A percentile compares a stretch with the other conserved stretches of the same genome.
phyloP scores from a whole-genome alignment of 2,329 filamentous ascomycete genomes.

The Alternaria ventricosa region DNA sequence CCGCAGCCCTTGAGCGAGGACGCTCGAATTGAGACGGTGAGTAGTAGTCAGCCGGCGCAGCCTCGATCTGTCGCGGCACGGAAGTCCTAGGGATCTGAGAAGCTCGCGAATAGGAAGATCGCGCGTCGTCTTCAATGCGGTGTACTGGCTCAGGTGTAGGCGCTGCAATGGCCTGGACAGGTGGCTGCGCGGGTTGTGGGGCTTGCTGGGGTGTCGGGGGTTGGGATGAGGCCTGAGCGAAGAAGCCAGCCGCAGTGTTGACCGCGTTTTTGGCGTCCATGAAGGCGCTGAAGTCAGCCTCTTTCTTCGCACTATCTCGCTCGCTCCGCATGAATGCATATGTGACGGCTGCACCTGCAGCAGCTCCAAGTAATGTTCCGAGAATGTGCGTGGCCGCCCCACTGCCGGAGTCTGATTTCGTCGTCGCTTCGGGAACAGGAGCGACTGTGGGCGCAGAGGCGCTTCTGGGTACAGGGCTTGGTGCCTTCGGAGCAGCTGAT shows the following conservation, averaged over 20 bases:
- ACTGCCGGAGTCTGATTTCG: conserved; percentile 47
- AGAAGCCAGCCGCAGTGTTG: conserved; percentile 35
- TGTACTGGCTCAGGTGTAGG: conserved; percentile 34
- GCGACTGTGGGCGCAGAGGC: conserved; percentile 38
- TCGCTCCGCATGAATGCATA: conserved; percentile 75
- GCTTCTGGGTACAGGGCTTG: conserved; percentile 36
- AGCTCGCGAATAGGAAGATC: conserved; percentile 41
- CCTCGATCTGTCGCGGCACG: conserved; percentile 47
- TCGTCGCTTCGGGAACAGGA: conserved; percentile 29
- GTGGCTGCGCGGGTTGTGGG: conserved; percentile 36
- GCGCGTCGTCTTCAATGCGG: conserved; percentile 49
- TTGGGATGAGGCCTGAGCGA: conserved; percentile 37
- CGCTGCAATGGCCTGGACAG: conserved; percentile 28
- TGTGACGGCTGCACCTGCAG: conserved; percentile 76
- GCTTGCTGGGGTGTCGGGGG: conserved; percentile 38
- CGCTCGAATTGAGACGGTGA: conserved; percentile 41
- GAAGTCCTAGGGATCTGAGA: conserved; percentile 22
- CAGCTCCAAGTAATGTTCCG: conserved; percentile 78
- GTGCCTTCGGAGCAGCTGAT: conserved; percentile 31
- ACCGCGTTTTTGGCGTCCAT: conserved; percentile 41
- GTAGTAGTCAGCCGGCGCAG: conserved; percentile 45
- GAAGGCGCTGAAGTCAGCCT: conserved; percentile 49
- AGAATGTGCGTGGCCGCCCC: conserved; percentile 69
- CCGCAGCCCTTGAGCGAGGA: conserved; percentile 33
- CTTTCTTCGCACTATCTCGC: conserved; percentile 53